Evolutionary conservation across 169 alveolate genomes (phyloP).

Genomic region (Hepatocystis sp.): DNA sequence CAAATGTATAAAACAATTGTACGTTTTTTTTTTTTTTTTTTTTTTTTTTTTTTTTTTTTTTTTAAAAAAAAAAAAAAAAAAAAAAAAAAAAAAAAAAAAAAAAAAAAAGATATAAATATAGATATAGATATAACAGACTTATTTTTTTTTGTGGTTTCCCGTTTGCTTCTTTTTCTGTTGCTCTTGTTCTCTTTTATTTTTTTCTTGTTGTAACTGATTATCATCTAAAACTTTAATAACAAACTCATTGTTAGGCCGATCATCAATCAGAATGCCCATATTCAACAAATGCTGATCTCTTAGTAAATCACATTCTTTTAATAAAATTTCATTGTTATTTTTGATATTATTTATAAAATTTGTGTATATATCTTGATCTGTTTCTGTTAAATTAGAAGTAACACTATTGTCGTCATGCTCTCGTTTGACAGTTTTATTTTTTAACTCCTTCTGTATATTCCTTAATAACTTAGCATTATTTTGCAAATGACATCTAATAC

Average conservation of each 20-base stretch:
- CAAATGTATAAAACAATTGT: no score
- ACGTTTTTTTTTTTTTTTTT: no score
- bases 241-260: slow-evolving; percentile 90
- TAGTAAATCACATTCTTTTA: slow-evolving; percentile 91
- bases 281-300: slow-evolving; percentile 94
- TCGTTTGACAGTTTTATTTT: slow-evolving; percentile 75
- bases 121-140: no score
- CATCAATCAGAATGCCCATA: slow-evolving; percentile 94
- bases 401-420: slow-evolving; percentile 76
- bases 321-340: slow-evolving; percentile 80
- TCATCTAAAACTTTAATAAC: slow-evolving; percentile 88
- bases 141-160: slow-evolving; percentile 52
- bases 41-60: no score
- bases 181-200: slow-evolving; percentile 81
- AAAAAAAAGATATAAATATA: no score
- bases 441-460: slow-evolving; percentile 76
- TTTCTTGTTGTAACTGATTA: slow-evolving; percentile 84
- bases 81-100: no score
- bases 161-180: slow-evolving; percentile 79
- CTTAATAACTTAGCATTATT: slow-evolving; percentile 78
- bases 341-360: slow-evolving; percentile 47
- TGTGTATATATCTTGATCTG: slow-evolving; percentile 73
- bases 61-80: no score
- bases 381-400: slow-evolving; percentile 82
- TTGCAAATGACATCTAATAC: slow-evolving; percentile 63